phyloP scores from a whole-genome alignment of 306 rosid genomes.

The Delonix regia region DNA sequence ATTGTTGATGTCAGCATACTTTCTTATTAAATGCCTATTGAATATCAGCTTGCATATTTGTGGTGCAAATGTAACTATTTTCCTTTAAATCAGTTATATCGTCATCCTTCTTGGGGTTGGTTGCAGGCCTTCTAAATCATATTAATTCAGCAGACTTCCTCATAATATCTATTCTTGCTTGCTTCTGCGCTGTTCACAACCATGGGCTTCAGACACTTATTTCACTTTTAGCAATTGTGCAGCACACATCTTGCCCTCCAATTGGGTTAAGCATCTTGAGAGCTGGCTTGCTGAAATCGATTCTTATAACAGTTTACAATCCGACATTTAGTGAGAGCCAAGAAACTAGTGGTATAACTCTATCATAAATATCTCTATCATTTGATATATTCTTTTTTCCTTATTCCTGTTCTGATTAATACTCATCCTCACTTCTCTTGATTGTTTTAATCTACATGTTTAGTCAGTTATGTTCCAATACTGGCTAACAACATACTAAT shows the following conservation, averaged over 20 bases:
- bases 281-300: slow-evolving; percentile 82
- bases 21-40: slow-evolving; percentile 1
- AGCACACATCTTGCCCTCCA: slow-evolving; percentile 73
- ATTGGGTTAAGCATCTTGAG: slow-evolving; percentile 82
- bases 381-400: neutral
- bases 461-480: slow-evolving; percentile 7
- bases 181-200: slow-evolving; percentile 91
- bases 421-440: slow-evolving; percentile 8
- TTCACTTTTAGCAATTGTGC: slow-evolving; percentile 82
- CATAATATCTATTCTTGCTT: slow-evolving; percentile 75
- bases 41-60: slow-evolving; percentile 3
- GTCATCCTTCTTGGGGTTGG: slow-evolving; percentile 32
- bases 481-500: slow-evolving; percentile 33
- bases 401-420: slow-evolving; percentile 17
- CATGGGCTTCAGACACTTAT: slow-evolving; percentile 80
- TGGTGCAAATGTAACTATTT: slow-evolving; percentile 19
- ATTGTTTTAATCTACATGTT: slow-evolving; percentile 34
- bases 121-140: slow-evolving; percentile 77
- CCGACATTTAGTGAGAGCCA: slow-evolving; percentile 36
- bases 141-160: slow-evolving; percentile 70
- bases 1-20: neutral
- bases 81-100: slow-evolving; percentile 18
- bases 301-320: slow-evolving; percentile 62
- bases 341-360: slow-evolving; percentile 39
- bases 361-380: neutral